Evolutionary conservation across 805 yeast genomes (phyloP).

Genomic region (Candida ascalaphidarum): DNA sequence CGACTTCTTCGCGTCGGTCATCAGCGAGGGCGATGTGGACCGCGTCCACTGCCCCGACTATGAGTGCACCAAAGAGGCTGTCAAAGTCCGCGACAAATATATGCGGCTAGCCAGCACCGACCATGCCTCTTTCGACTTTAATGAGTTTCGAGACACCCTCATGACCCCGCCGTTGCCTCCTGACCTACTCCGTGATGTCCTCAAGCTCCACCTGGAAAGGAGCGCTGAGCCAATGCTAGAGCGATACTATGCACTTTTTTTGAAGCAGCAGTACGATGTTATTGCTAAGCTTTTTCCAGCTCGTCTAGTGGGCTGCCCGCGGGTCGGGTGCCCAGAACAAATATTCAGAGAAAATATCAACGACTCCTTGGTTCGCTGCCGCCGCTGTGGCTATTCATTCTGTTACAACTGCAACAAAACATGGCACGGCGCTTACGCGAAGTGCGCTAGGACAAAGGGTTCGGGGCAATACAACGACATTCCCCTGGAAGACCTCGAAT

Average conservation of each 20-base stretch:
- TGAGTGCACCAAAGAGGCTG: slow-evolving; percentile 28
- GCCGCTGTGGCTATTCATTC: slow-evolving; percentile 42
- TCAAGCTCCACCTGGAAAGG: slow-evolving; percentile 6
- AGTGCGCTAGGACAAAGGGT: slow-evolving; percentile 25
- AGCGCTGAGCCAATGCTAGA: no score
- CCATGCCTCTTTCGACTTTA: slow-evolving; percentile 12
- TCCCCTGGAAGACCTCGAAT: slow-evolving; percentile 23
- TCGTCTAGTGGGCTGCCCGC: slow-evolving; percentile 44
- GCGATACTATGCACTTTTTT: slow-evolving; percentile 15
- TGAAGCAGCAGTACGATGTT: slow-evolving; percentile 31
- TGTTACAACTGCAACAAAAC: slow-evolving; percentile 50
- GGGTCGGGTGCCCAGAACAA: slow-evolving; percentile 34
- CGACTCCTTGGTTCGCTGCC: slow-evolving; percentile 41
- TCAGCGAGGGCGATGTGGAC: slow-evolving; percentile 40
- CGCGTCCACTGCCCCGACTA: slow-evolving; percentile 53
- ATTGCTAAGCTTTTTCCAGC: slow-evolving; percentile 38
- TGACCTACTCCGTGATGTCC: slow-evolving; percentile 21
- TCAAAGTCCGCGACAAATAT: slow-evolving; percentile 8
- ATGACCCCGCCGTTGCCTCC: slow-evolving; percentile 34
- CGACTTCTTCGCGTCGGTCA: slow-evolving; percentile 16
- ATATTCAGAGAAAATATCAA: slow-evolving; percentile 39
- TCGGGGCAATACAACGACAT: slow-evolving; percentile 17
- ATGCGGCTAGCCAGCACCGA: slow-evolving; percentile 8
- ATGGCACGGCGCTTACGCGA: slow-evolving; percentile 49
- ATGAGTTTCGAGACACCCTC: slow-evolving; percentile 23